Evolutionary conservation across 129 eudicot species (phyloP).

Genomic region (Deinandra increscens): DNA sequence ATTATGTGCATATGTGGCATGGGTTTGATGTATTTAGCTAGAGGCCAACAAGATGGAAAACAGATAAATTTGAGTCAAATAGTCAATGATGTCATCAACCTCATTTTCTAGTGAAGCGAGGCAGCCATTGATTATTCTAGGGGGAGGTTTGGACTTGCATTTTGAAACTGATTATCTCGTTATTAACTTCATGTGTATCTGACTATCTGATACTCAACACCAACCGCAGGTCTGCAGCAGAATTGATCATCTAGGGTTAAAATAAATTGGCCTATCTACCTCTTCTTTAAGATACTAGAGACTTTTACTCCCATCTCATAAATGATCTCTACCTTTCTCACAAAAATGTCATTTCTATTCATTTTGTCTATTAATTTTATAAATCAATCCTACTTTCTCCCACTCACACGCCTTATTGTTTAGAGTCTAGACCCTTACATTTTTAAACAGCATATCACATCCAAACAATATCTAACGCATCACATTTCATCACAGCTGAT

Average conservation of each 20-base stretch:
- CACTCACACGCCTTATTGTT: background rate
- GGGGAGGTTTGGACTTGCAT: slow-evolving; percentile 4
- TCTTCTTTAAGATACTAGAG: background rate
- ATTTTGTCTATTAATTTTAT: background rate
- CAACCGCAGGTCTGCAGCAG: background rate
- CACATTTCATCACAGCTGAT: background rate
- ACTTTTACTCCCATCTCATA: background rate
- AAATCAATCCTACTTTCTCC: background rate
- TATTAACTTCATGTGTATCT: background rate
- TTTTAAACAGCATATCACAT: background rate
- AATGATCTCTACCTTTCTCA: background rate
- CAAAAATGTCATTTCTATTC: background rate
- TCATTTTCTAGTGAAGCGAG: background rate
- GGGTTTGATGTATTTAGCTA: background rate
- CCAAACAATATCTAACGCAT: background rate
- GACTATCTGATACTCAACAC: background rate
- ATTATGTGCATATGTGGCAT: background rate
- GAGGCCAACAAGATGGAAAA: background rate
- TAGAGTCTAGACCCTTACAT: background rate
- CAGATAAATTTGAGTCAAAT: background rate
- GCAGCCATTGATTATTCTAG: background rate
- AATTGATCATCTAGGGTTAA: background rate
- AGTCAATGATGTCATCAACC: background rate
- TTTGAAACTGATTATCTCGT: no score
- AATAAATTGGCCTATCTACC: background rate